Conservation (phyloP, 352 stramenopile species). For the Phytophthora sp. region DNA sequence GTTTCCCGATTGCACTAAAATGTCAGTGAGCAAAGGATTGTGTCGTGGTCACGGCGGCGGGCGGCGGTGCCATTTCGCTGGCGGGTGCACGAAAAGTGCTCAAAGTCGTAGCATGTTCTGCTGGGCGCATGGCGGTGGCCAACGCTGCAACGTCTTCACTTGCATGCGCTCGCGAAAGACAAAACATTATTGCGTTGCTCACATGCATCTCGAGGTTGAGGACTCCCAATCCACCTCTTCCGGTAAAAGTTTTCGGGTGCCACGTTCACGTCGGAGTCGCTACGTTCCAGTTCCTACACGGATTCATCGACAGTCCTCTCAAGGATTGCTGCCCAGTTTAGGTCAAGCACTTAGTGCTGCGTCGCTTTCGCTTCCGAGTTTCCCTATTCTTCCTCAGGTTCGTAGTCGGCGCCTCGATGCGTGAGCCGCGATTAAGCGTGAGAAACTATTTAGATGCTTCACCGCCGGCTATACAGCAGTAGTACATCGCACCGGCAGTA, state of each 20-base stretch:
- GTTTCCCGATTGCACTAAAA: conserved; percentile 64
- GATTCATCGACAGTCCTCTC: conserved; percentile 7
- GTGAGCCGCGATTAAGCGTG: conserved; percentile 12
- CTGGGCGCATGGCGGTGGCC: conserved; percentile 70
- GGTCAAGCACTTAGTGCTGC: conserved; percentile 53
- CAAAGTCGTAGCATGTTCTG: conserved; percentile 75
- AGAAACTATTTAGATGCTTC: neutral
- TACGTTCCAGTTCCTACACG: conserved; percentile 24
- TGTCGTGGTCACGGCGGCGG: conserved; percentile 74
- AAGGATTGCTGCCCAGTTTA: conserved; percentile 50
- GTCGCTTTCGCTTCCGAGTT: conserved; percentile 48
- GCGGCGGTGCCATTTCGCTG: conserved; percentile 60
- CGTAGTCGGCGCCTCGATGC: conserved; percentile 3
- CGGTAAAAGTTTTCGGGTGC: conserved; percentile 15
- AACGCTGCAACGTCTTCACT: conserved; percentile 62
- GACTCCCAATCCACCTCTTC: conserved; percentile 1
- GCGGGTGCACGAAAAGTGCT: conserved; percentile 67
- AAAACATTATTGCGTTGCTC: conserved; percentile 68
- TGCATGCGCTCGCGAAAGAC: conserved; percentile 78
- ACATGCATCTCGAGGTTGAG: conserved; percentile 47
- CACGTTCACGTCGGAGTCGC: conserved; percentile 19
- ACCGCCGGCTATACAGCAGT: too few species aligned
- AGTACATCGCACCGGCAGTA: too few species aligned
- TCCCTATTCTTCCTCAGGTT: conserved; percentile 36
- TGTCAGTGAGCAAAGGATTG: conserved; percentile 66